These are phyloP conservation scores for Eucalyptus melliodora DNA, from an alignment of 345 rosid species.

Conservation along the genomic window DNA sequence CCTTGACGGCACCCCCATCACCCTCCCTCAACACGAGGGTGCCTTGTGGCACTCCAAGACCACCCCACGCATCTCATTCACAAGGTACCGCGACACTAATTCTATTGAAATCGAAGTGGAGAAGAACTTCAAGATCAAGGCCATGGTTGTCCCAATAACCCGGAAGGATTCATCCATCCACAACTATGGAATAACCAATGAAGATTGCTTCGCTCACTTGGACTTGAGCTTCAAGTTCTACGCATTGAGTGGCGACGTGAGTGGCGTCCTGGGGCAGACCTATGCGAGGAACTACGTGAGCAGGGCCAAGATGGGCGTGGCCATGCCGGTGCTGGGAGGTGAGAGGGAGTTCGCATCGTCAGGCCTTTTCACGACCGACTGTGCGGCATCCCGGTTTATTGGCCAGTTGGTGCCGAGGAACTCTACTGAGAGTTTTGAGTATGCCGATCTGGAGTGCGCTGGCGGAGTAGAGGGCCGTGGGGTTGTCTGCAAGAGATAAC, in stretches of 20 bases:
- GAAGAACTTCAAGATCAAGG: slow-evolving; percentile 6
- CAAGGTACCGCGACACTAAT: neutral
- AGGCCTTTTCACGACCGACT: slow-evolving; percentile 36
- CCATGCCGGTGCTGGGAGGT: slow-evolving; percentile 62
- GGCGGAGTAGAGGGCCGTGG: slow-evolving; percentile 1
- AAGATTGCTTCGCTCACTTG: slow-evolving; percentile 59
- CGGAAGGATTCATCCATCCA: slow-evolving; percentile 5
- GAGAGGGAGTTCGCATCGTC: slow-evolving; percentile 35
- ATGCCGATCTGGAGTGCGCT: neutral
- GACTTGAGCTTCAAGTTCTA: slow-evolving; percentile 54
- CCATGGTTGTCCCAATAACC: slow-evolving; percentile 8
- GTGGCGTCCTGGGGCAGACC: slow-evolving; percentile 56
- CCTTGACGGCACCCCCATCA: slow-evolving; percentile 3
- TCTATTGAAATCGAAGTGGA: neutral
- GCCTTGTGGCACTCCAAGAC: neutral
- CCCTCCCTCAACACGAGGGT: slow-evolving; percentile 1
- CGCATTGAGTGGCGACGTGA: slow-evolving; percentile 27
- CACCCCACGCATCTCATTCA: neutral
- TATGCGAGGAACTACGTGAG: slow-evolving; percentile 37
- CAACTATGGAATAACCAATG: slow-evolving; percentile 8
- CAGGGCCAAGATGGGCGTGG: slow-evolving; percentile 39
- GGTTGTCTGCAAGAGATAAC: slow-evolving; percentile 14
- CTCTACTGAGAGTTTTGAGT: neutral
- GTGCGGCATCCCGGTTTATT: slow-evolving; percentile 6
- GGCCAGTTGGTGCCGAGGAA: neutral